phyloP scores from a whole-genome alignment of 192 early-diverging fungal species.

The Obelidium mucronatum region DNA sequence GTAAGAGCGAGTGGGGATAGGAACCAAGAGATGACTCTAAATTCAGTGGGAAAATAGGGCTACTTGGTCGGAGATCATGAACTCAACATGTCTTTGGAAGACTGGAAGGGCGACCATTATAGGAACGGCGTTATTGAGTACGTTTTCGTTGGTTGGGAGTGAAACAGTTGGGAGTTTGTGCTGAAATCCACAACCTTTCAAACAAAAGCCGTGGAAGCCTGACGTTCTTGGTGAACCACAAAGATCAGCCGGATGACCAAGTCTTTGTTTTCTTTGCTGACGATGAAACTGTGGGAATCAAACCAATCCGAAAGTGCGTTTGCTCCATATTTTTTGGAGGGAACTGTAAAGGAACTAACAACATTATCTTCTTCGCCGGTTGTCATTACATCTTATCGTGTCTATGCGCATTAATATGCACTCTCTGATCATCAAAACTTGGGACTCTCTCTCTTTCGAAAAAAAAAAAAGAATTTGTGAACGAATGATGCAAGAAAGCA shows the following conservation, averaged over 20 bases:
- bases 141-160: conserved; percentile 21
- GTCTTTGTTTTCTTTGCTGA: conserved; percentile 94
- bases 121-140: conserved; percentile 81
- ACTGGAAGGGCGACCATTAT: conserved; percentile 75
- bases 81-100: conserved; percentile 81
- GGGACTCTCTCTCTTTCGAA: no score
- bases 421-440: no score
- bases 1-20: conserved; percentile 52
- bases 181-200: neutral
- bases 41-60: conserved; percentile 57
- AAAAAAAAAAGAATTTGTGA: conserved; percentile 55
- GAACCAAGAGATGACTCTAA: neutral
- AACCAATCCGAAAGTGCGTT: conserved; percentile 80
- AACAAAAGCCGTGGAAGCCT: conserved; percentile 69
- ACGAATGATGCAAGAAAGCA: conserved; percentile 84
- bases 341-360: no score
- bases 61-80: conserved; percentile 83
- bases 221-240: conserved; percentile 79
- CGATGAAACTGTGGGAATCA: conserved; percentile 87
- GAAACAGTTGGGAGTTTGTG: conserved; percentile 19
- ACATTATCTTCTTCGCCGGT: no score
- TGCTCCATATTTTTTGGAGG: neutral
- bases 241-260: conserved; percentile 74
- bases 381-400: no score
- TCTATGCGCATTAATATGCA: no score